phyloP scores from a whole-genome alignment of 257 asterid species.

The Penstemon eatonii region DNA sequence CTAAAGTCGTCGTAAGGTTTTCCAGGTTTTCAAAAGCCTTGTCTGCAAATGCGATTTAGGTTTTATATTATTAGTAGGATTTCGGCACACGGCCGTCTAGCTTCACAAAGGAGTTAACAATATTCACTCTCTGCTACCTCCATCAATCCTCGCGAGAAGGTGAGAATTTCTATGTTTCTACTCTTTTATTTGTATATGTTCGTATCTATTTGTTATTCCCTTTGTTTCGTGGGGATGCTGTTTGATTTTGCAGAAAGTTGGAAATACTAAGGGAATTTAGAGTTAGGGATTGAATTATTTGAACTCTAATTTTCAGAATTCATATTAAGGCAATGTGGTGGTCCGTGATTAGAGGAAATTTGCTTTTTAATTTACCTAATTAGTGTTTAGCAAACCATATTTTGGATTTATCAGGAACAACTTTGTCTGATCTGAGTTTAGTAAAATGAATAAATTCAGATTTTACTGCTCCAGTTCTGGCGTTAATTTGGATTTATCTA shows the following conservation, averaged over 20 bases:
- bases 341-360: background rate
- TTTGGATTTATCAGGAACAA: background rate
- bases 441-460: no score
- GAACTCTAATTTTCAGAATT: conserved; percentile 14
- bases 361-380: background rate
- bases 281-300: background rate
- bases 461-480: no score
- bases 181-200: background rate
- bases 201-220: background rate
- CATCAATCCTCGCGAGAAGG: background rate
- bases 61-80: no score
- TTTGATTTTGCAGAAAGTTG: conserved; percentile 1
- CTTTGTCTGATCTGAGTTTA: background rate
- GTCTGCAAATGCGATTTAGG: no score
- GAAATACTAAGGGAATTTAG: background rate
- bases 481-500: no score
- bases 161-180: background rate
- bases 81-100: no score
- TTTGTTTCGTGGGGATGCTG: background rate
- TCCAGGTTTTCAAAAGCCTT: no score
- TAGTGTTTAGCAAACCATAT: background rate
- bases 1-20: no score
- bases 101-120: no score
- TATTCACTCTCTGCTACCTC: background rate
- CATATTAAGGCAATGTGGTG: conserved; percentile 5